Percentiles rank a stretch among this genome's conserved stretches.
Evolutionary conservation across 176 grass and related monocot species (phyloP).

Genomic region (Carex scoparia): DNA sequence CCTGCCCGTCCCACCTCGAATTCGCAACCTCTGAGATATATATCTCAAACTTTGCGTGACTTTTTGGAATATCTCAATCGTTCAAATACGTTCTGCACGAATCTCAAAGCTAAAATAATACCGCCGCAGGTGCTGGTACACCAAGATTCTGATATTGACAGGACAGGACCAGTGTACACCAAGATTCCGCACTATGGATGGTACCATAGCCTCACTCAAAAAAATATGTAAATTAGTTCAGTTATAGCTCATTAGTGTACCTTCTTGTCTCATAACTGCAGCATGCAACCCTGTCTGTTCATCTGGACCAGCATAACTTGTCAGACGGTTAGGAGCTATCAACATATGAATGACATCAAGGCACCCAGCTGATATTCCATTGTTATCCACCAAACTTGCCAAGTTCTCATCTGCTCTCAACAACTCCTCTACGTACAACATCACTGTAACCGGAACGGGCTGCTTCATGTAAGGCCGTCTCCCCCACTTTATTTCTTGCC

Average conservation of each 20-base stretch:
- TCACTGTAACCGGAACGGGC: neutral
- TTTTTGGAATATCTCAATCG: too few species aligned
- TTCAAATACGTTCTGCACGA: too few species aligned
- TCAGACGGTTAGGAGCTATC: neutral
- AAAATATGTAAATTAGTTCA: too few species aligned
- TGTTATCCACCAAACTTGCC: neutral
- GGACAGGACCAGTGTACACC: too few species aligned
- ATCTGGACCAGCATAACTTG: neutral
- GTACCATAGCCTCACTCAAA: too few species aligned
- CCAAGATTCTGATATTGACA: too few species aligned
- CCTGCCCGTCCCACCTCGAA: too few species aligned
- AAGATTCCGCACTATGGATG: too few species aligned
- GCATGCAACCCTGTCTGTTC: neutral
- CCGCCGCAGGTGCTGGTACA: neutral
- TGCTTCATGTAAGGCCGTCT: neutral
- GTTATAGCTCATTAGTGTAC: neutral
- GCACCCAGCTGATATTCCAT: neutral
- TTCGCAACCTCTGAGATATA: too few species aligned
- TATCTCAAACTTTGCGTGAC: too few species aligned
- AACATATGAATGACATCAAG: neutral
- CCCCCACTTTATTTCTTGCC: neutral
- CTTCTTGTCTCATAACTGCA: neutral
- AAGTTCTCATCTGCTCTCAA: neutral
- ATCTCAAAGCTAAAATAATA: too few species aligned
- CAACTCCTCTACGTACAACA: neutral